Conservation (phyloP, 306 rosid species). For the Phaseolus lunatus region DNA sequence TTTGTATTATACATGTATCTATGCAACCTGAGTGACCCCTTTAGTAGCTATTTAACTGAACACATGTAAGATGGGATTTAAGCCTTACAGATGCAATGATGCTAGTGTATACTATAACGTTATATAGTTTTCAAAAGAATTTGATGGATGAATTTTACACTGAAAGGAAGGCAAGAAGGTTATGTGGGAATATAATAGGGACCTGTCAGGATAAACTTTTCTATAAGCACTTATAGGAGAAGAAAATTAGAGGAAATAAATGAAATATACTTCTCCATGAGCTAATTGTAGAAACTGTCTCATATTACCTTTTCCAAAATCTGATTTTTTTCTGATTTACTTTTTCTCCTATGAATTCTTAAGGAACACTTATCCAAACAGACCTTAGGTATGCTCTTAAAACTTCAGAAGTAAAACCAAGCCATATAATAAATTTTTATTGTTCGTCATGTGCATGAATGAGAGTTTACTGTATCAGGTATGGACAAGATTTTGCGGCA, state of each 20-base stretch:
- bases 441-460: conserved; percentile 18
- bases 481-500: conserved; percentile 74
- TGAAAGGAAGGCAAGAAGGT: conserved; percentile 5
- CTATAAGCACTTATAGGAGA: not conserved
- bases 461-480: conserved; percentile 63
- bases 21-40: not conserved
- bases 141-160: not conserved
- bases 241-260: no score
- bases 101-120: conserved; percentile 2
- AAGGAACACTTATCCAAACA: not conserved
- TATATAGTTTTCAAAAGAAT: not conserved
- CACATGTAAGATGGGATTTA: not conserved
- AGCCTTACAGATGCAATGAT: not conserved
- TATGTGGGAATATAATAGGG: not conserved
- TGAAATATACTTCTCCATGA: no score
- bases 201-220: not conserved
- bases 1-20: conserved; percentile 2
- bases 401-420: not conserved
- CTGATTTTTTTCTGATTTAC: no score
- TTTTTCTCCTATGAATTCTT: not conserved
- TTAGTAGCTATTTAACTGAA: not conserved
- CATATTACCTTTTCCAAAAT: not conserved
- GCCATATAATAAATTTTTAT: conserved; percentile 10
- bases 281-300: not conserved
- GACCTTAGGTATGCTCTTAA: not conserved